Evolutionary conservation across 371 early-diverging fungal species (phyloP).

Genomic region (Apophysomyces sp.): DNA sequence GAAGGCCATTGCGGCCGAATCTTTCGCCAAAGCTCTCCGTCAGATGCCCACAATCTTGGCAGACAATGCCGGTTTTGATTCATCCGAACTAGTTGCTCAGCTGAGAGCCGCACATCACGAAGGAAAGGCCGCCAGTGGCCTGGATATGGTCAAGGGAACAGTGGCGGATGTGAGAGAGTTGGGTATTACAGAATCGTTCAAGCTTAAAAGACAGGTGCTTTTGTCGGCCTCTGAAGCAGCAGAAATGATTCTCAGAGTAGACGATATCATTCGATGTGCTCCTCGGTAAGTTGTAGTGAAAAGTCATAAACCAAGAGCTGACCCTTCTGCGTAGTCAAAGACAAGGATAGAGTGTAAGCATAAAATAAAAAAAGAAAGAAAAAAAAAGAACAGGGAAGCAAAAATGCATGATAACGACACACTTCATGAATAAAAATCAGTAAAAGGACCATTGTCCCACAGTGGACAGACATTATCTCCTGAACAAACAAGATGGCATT

Average conservation of each 20-base stretch:
- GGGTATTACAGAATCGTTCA: slow-evolving; percentile 97
- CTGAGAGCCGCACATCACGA: slow-evolving; percentile 93
- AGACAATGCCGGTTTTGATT: slow-evolving; percentile 99
- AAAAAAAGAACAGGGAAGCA: neutral
- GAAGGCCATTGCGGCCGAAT: slow-evolving; percentile 96
- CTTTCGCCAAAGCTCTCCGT: slow-evolving; percentile 96
- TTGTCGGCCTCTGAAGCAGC: slow-evolving; percentile 98
- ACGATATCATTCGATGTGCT: slow-evolving; percentile 97
- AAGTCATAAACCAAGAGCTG: neutral
- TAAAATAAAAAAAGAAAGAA: neutral
- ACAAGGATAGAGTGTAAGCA: slow-evolving; percentile 9
- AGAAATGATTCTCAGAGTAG: slow-evolving; percentile 99
- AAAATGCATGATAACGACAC: neutral
- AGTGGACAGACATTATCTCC: too few relatives aligned
- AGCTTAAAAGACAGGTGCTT: slow-evolving; percentile 97
- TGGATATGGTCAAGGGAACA: slow-evolving; percentile 88
- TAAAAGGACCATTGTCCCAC: too few relatives aligned
- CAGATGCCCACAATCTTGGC: slow-evolving; percentile 98
- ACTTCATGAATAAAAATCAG: neutral
- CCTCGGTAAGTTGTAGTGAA: slow-evolving; percentile 59
- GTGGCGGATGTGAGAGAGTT: slow-evolving; percentile 86
- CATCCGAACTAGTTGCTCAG: slow-evolving; percentile 89
- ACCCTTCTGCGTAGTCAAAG: slow-evolving; percentile 5
- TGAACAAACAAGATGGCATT: too few relatives aligned
- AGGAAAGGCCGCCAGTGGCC: slow-evolving; percentile 78